phyloP scores from a whole-genome alignment of 257 asterid species.

The Pogostemon cablin region DNA sequence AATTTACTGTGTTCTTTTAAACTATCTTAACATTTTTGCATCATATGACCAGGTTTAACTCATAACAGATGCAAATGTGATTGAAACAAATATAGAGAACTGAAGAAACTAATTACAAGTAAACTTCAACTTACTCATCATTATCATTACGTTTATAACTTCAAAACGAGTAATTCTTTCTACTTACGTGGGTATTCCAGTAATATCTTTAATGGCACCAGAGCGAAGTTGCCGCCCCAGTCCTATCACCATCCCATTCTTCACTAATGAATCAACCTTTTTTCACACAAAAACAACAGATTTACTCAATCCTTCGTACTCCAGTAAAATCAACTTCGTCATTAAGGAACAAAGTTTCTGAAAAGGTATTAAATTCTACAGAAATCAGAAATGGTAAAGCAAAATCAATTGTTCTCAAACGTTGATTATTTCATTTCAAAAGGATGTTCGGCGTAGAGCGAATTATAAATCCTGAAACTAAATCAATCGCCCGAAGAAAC shows the following conservation, averaged over 20 bases:
- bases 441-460: background rate
- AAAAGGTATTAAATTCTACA: background rate
- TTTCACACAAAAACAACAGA: conserved; percentile 23
- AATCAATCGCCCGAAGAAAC: background rate
- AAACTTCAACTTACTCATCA: conserved; percentile 8
- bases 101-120: conserved; percentile 5
- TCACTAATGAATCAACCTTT: conserved; percentile 74
- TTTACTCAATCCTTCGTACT: conserved; percentile 4
- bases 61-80: no score
- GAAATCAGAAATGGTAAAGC: background rate
- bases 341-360: background rate
- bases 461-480: background rate
- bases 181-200: conserved; percentile 67
- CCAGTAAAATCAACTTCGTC: conserved; percentile 1
- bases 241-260: conserved; percentile 77
- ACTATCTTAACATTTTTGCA: no score
- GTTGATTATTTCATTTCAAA: background rate
- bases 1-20: no score
- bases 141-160: background rate
- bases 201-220: conserved; percentile 54
- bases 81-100: background rate
- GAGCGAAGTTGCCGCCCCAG: conserved; percentile 68
- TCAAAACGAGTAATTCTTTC: background rate
- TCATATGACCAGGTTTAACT: no score
- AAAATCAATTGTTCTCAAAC: background rate